Evolutionary conservation across 208 protist species (phyloP).

Genomic region (Trypanosoma theileri): DNA sequence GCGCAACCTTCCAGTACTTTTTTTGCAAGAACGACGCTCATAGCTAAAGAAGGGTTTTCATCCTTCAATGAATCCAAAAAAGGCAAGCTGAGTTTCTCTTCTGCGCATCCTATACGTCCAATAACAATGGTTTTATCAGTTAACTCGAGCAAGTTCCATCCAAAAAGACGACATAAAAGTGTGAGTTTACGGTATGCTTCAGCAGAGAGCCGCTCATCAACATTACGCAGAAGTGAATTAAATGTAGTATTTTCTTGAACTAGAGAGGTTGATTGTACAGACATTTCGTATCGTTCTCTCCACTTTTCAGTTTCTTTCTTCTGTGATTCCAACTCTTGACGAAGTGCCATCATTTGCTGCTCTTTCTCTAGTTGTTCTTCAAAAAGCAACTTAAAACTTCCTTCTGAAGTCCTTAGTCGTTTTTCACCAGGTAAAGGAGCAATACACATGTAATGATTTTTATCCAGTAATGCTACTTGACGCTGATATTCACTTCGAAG

Average conservation of each 20-base stretch:
- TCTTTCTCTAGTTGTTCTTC: background rate
- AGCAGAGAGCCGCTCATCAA: slow-evolving; percentile 3
- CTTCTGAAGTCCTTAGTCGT: slow-evolving; percentile 10
- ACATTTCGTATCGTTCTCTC: slow-evolving; percentile 20
- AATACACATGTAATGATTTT: background rate
- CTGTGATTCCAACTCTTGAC: slow-evolving; percentile 4
- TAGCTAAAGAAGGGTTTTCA: slow-evolving; percentile 11
- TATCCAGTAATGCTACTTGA: background rate
- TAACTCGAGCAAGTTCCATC: slow-evolving; percentile 27
- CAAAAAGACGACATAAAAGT: slow-evolving; percentile 27
- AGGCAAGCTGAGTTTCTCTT: slow-evolving; percentile 21
- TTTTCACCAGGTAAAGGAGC: background rate
- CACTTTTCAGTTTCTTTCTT: slow-evolving; percentile 10
- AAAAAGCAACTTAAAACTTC: slow-evolving; percentile 8
- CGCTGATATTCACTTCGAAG: slow-evolving; percentile 21
- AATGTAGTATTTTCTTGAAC: slow-evolving; percentile 21
- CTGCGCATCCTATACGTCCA: slow-evolving; percentile 11
- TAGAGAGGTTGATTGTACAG: background rate
- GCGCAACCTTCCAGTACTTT: slow-evolving; percentile 22
- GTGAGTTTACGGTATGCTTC: background rate
- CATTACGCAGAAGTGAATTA: slow-evolving; percentile 20
- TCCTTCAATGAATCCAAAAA: slow-evolving; percentile 8
- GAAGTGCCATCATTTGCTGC: slow-evolving; percentile 12
- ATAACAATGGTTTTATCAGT: slow-evolving; percentile 12
- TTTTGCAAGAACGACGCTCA: slow-evolving; percentile 31